Base-by-base conservation (phyloP, 305 asterid species). In the Ilex paraguariensis region DNA sequence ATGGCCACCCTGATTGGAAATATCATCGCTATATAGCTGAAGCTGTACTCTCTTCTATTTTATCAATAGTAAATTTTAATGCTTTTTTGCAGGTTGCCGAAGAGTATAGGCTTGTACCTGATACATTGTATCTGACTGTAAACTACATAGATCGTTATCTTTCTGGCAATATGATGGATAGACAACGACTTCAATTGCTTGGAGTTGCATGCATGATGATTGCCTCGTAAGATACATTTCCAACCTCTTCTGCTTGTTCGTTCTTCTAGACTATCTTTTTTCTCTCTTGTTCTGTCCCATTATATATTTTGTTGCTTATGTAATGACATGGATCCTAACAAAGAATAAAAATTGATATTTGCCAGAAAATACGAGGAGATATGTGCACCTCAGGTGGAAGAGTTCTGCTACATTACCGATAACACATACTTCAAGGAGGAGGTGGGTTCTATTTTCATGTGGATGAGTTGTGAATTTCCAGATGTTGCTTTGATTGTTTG, bases 201-300 rank as follows among this genome's bases (percentile, higher is more conserved):
- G 81, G 87, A 39, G 71, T 83, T 7, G 77, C 89, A 44, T 80
- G 83, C 76, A 68, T 83, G 89, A 78, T 80, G 81, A 73, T 83
- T 13, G 87, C 90, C 31, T 73, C 80, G 84, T 79, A 79, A 57
- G 82, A 33, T 53, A 15, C 9, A 5, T 36, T 51, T 0, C 28
- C 28, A 21, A 21, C 28, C 28, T 21, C 42, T 0, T 36, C 5
- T 36, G 42, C 42, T 36, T 36, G 42, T 36, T 36, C 8, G 1
- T 7, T 7, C 42, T 36, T 36, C 42, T 4, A 36, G 7, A 36
- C 5, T 0, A 36, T 36, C 42, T 7, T 36, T 36, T 36, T 36
- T 36, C 7, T 36, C 42, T 36, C 28, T 15, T 54, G 10, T 30
- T 31, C 8, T 21, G 13, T 13, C 21, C 6, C n/a, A 10, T 9